Base-by-base conservation (phyloP, 371 early-diverging fungal species). In the Coemansia sp. region DNA sequence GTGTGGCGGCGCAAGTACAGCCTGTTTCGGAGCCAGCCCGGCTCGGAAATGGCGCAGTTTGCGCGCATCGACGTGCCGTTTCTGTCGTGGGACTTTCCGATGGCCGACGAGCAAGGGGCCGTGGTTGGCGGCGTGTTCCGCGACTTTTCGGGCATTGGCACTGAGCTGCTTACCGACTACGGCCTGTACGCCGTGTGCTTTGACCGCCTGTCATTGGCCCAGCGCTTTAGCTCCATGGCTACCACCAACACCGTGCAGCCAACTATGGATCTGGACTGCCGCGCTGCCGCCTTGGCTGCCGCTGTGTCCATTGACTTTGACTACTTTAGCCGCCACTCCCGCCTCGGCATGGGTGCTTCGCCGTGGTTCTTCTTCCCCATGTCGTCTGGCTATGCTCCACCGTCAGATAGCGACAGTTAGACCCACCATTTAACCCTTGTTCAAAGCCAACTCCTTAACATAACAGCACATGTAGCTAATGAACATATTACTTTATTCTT, bases 261-360 rank as follows among this genome's bases (percentile, higher is more conserved):
- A 14, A 5, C 54, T n/a, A 36, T 33, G 76, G 86, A 90, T 2
- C 77, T 92, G 35, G 94, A 94, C 70, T 88, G 92, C 65, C 85
- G 93, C 41, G 94, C 94, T 9, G 88, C 93, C 9, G 85, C 88
- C 39, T 77, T 95, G 47, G 91, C 90, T 0, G 86, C 88, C 52
- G 94, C 94, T 53, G 82, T 94, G 45, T 88, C 88, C n/a, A 88
- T 93, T 56, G 95, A 95, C 71, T 89, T 93, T 65, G 95, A 95
- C 77, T 95, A 93, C 67, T 95, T 94, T 66, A 88, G 88, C 16
- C 78, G 92, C 36, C 92, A 93, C 65, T 91, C 91, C 5, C 74
- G 69, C 36, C 45, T 49, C 11, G 66, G 66, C 10, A 41, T 50
- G 12, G 43, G 63, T 5, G 57, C 50, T 4, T 11, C 34, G 31